Base-by-base conservation (phyloP, 345 rosid species). In the Clausena lansium region DNA sequence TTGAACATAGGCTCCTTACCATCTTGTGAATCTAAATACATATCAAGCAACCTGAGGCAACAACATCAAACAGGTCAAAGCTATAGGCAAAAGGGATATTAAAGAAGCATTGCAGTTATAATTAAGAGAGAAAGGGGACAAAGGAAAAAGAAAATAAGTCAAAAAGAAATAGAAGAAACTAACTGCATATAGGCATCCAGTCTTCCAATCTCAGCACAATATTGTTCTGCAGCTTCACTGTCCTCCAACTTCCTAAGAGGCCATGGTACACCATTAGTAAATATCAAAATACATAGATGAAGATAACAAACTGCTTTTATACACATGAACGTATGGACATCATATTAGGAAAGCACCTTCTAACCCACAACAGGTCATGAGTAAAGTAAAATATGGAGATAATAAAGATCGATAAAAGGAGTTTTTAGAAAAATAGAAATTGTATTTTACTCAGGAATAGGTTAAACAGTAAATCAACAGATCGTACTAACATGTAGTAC, bases 161-260 rank as follows among this genome's bases (percentile, higher is more conserved):
- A 4, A 33, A 60, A 36, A 68, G 69, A 41, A 62, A 72, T 70
- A 73, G 66, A 38, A 80, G 70, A 41, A 84, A 83, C 87, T 74
- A 83, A 90, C 99, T 91, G 95, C 98, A 97, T 97, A 77, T 92
- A 97, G 41, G 99, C 98, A 89, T 97, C 98, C 58, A 98, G 99
- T 87, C 98, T 87, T 80, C 98, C 98, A 82, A 97, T 93, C 88
- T 97, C 98, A 36, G 97, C 93, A 86, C 99, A 97, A 74, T 97
- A 97, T 24, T 91, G 97, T 82, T 97, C 99, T 70, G 99, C 99
- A 82, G 98, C 98, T 83, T 94, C 98, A 76, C 97, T 87, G 45
- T 97, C 98, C 88, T 94, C 98, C 64, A 97, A 91, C 90, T 94
- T 97, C 90, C 99, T 93, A 87, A 82, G 36, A 85, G 39, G 61